Evolutionary conservation across 345 rosid species (phyloP), one percentile per base, ranked within the genome.

Genomic region (Cardamine resedifolia): DNA sequence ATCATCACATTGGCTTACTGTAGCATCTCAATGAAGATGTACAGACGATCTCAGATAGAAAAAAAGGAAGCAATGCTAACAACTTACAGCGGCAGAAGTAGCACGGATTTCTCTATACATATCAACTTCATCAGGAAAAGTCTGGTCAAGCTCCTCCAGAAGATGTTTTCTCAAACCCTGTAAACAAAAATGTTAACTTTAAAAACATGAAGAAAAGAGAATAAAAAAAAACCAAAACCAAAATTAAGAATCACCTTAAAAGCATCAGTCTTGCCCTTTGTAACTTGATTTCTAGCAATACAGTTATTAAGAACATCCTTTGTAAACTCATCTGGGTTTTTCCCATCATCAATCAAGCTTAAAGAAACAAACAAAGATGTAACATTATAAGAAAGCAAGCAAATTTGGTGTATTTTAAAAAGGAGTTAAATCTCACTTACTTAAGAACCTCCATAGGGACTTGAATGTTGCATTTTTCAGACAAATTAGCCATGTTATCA

Each of bases 241-340:
- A 48, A 21, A n/a, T 5, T 6, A 50, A 56, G 31, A 39, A 48
- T 27, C 26, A 77, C 98, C 96, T 94, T 94, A 77, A 91, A 91
- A 36, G 93, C 83, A 73, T 95, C 96, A 38, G 96, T 81, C 82
- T 88, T 94, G 47, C 98, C 97, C 71, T 91, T 94, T 1, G 97
- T 94, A 57, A 89, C 91, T 82, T 94, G 98, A 72, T 94, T 94
- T 78, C 88, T 91, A 9, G 93, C 90, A 23, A 89, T 87, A 82
- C 97, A 95, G 74, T 86, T 78, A 76, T 91, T 95, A 68, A 95
- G 64, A 65, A 91, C 90, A 70, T 87, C 96, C 56, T 87, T 87
- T 0, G 97, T 95, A 77, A 87, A 95, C 63, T 90, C 97, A 76
- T 95, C 99, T 16, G 99, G 99, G 70, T 91, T 95, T 82, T 91